Conservation (phyloP, 1,284 basidiomycete species). For the Rhodotorula sp. region DNA sequence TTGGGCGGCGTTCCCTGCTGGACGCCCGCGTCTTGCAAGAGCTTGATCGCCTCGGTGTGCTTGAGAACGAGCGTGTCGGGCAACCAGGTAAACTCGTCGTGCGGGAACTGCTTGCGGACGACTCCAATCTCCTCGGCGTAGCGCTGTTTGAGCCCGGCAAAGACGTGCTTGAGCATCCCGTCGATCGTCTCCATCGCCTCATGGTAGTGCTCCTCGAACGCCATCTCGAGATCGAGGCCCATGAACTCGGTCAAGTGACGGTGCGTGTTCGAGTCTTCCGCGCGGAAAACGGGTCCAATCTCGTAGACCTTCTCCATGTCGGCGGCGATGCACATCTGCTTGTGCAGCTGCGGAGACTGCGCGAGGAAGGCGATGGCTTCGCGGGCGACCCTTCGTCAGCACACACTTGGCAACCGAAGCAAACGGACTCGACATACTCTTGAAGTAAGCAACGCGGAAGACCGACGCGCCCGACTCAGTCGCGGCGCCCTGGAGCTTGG, state of each 20-base stretch:
- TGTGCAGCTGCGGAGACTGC: constrained; percentile 94
- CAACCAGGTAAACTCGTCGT: constrained; percentile 56
- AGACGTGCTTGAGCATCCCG: constrained; percentile 76
- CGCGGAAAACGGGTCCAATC: constrained; percentile 92
- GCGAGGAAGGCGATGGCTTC: constrained; percentile 88
- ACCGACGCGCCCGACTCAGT: constrained; percentile 96
- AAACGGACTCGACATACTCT: constrained; percentile 58
- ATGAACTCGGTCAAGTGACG: constrained; percentile 99
- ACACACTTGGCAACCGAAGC: neutral
- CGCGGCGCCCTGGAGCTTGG: constrained; percentile 94
- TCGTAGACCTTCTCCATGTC: constrained; percentile 99
- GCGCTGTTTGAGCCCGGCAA: constrained; percentile 73
- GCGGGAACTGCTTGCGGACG: constrained; percentile 83
- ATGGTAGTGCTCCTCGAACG: constrained; percentile 96
- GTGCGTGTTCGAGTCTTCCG: constrained; percentile 97
- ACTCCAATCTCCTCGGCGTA: constrained; percentile 77
- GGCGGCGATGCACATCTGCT: constrained; percentile 99
- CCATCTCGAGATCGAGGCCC: constrained; percentile 98
- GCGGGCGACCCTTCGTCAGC: too few species aligned
- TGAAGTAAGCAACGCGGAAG: constrained; percentile 98
- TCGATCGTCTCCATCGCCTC: constrained; percentile 88
- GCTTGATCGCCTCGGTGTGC: constrained; percentile 81
- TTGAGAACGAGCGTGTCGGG: constrained; percentile 58
- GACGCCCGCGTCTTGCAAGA: constrained; percentile 53
- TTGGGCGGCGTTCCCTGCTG: constrained; percentile 44